Base-by-base conservation (phyloP, 2,329 filamentous ascomycete species). In the Alternaria sp. region DNA sequence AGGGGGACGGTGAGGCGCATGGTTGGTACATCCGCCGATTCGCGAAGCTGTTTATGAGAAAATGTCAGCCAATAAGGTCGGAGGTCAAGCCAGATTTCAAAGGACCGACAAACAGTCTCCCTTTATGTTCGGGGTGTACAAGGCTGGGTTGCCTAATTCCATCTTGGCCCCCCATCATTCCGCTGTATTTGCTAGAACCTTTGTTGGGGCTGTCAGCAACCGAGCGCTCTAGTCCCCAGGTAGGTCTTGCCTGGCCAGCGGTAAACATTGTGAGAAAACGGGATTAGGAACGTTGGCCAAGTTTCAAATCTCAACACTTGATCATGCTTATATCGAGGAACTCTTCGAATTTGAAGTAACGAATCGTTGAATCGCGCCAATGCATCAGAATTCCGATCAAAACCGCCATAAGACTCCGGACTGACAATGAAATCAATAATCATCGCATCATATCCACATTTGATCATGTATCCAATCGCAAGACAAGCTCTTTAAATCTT, bases 401-500 rank as follows among this genome's bases (percentile, higher is more conserved):
- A 23, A 37, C 41, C 49, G 49, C 49, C 28, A 23, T 8, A 2
- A 2, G 20, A 23, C 2, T 41, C 3, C 30, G 37, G 20, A 15
- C 9, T 12, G 30, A 12, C 9, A 37, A 15, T 14, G 5, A 41
- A 53, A 53, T 12, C 12, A 8, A 53, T 41, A 10, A 41, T 41
- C 49, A 41, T 53, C 30, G 30, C 20, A 12, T 53, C 49, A 41
- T 53, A 9, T 37, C 28, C 28, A 41, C 49, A 53, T 53, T 41
- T 5, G 30, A 37, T 25, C 14, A 41, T 37, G 20, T 12, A 41
- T 37, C 14, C 9, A n/a, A 23, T 23, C 30, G 12, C 8, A 25
- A 21, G 11, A 3, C 20, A 15, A 18, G 9, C 12, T 18, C 8
- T 26, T 44, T 78, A 80, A 33, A 80, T 79, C 81, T 85, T 85